Conservation (phyloP, 306 rosid species). For the Begonia fuchsioides region DNA sequence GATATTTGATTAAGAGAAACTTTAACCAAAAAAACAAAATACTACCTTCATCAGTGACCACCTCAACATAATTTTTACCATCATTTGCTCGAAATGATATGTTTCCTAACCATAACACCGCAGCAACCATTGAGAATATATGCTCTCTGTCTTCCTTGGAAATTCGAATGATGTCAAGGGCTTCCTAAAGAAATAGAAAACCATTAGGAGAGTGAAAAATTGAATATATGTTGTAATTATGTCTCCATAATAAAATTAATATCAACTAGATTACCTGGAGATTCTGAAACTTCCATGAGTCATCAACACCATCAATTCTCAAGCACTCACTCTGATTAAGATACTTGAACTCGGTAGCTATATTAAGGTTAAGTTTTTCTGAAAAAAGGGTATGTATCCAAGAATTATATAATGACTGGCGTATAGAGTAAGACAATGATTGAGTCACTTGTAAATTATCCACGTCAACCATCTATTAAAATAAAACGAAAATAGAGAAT, state of each 20-base stretch:
- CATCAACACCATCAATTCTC: conserved; percentile 52
- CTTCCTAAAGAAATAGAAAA: conserved; percentile 34
- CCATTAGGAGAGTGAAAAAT: background rate
- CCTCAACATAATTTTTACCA: conserved; percentile 63
- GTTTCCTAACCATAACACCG: conserved; percentile 88
- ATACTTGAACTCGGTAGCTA: conserved; percentile 61
- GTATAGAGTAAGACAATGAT: no score
- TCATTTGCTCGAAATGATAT: conserved; percentile 52
- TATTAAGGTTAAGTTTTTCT: conserved; percentile 65
- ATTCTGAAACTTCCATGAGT: conserved; percentile 22
- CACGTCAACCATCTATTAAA: no score
- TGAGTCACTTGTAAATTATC: no score
- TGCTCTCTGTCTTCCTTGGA: conserved; percentile 63
- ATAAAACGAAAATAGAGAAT: no score
- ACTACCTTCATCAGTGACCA: conserved; percentile 74
- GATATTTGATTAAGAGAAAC: no score
- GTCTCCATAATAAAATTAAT: conserved; percentile 6
- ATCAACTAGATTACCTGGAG: conserved; percentile 43
- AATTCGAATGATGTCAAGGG: conserved; percentile 47
- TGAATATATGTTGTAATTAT: no score
- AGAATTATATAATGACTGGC: background rate
- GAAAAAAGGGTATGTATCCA: conserved; percentile 17
- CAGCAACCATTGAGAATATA: conserved; percentile 49
- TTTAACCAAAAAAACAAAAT: background rate
- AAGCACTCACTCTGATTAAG: conserved; percentile 80